Percentiles rank a stretch among this genome's conserved stretches.
Evolutionary conservation across 352 stramenopile genomes (phyloP).

Genomic region (Peronospora belbahrii): DNA sequence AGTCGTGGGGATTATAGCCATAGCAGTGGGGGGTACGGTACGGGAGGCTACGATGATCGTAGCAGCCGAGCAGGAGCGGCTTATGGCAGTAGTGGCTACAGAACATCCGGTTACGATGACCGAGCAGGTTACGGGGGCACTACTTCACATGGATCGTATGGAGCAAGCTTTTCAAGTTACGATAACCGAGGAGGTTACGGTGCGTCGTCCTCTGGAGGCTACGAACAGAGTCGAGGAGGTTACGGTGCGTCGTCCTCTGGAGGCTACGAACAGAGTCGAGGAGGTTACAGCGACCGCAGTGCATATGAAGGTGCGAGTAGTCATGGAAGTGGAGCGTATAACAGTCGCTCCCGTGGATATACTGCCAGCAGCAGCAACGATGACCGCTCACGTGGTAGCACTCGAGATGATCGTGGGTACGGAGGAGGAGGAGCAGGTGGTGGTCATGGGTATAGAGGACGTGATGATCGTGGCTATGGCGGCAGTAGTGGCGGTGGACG

Average conservation of each 20-base stretch:
- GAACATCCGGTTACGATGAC: conserved; percentile 15
- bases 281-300: conserved; percentile 18
- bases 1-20: conserved; percentile 16
- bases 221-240: conserved; percentile 23
- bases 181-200: conserved; percentile 29
- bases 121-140: conserved; percentile 13
- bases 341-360: conserved; percentile 15
- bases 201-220: conserved; percentile 14
- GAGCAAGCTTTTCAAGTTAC: conserved; percentile 10
- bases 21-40: conserved; percentile 1
- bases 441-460: background rate
- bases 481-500: conserved; percentile 9
- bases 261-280: conserved; percentile 23
- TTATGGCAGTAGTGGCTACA: conserved; percentile 2
- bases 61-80: background rate
- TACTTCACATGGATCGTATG: conserved; percentile 1
- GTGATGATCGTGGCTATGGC: conserved; percentile 17
- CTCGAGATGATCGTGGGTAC: conserved; percentile 4
- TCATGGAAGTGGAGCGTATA: conserved; percentile 12
- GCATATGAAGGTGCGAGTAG: background rate
- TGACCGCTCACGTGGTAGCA: conserved; percentile 8
- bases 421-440: background rate
- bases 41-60: conserved; percentile 18
- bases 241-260: conserved; percentile 21
- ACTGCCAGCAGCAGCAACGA: too few species aligned